Evolutionary conservation across 2,329 filamentous ascomycete species (phyloP), one percentile per base, ranked within the genome.

Genomic region (Aspergillus fumigatus): DNA sequence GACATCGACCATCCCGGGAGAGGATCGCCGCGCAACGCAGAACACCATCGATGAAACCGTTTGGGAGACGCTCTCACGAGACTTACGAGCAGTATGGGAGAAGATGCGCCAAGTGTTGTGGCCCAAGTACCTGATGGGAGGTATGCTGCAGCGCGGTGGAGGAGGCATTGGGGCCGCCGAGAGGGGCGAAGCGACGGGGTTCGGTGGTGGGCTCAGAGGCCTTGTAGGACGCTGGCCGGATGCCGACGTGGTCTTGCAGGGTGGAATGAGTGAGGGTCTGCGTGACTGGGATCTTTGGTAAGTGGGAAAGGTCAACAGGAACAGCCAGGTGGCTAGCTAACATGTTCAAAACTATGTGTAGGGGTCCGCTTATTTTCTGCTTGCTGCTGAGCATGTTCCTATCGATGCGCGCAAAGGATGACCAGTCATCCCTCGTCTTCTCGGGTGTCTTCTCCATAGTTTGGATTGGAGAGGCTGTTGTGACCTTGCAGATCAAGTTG

Each of bases 101-200:
- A 99, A 99, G 82, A 91, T 99, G 87, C 88, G 90, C 74, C 93
- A 97, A 80, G 94, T 99, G 41, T 84, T 99, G 59, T 99, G 91
- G 76, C 94, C 94, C 19, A 92, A 92, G 70, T 97, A 97, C 77
- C 82, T 99, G 50, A 87, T 99, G 25, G 85, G 85, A 43, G 85
- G 85, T 41, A 80, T 87, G 68, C 75, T 88, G 75, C 76, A 80
- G 61, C 74, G 79, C 51, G 80, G 82, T 32, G 82, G 82, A n/a
- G 82, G 82, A 40, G 74, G 75, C 3, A 75, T 73, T 50, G 81
- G 77, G 21, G 82, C 79, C 38, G 81, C 80, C n/a, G 83, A 85
- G 68, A 77, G 82, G 63, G 83, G 80, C 17, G 82, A 85, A 64
- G 79, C 77, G 9, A 65, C 69, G 51, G 74, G 77, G 50, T 74